Evolutionary conservation across 2,329 filamentous ascomycete genomes (phyloP).

Genomic region (Cladosporium cucumerinum): DNA sequence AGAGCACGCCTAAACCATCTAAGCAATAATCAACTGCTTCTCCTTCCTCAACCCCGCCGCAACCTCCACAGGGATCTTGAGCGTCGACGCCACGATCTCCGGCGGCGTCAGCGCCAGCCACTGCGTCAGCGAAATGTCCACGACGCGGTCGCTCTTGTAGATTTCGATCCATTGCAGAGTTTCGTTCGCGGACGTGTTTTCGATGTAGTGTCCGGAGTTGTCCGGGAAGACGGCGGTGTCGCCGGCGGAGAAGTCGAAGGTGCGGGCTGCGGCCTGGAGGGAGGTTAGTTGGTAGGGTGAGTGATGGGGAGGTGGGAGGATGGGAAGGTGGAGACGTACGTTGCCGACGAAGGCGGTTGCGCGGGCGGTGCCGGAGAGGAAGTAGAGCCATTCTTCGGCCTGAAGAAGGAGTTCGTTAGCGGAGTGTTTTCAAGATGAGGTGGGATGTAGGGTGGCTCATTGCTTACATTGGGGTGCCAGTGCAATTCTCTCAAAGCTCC

Average conservation of each 20-base stretch:
- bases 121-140: slow-evolving; percentile 64
- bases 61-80: slow-evolving; percentile 5
- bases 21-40: slow-evolving; percentile 18
- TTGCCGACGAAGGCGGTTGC: slow-evolving; percentile 63
- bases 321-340: background rate
- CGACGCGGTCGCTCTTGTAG: slow-evolving; percentile 65
- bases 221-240: slow-evolving; percentile 55
- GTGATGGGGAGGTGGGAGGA: background rate
- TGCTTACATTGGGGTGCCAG: slow-evolving; percentile 64
- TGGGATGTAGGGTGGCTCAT: background rate
- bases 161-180: slow-evolving; percentile 67
- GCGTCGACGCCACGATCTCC: slow-evolving; percentile 49
- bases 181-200: slow-evolving; percentile 62
- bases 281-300: background rate
- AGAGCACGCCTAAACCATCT: background rate
- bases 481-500: slow-evolving; percentile 63
- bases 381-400: slow-evolving; percentile 70
- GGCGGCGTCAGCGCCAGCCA: slow-evolving; percentile 67
- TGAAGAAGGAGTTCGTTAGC: slow-evolving; percentile 26
- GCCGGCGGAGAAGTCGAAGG: slow-evolving; percentile 65
- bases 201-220: slow-evolving; percentile 65
- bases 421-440: background rate
- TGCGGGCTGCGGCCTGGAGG: slow-evolving; percentile 52
- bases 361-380: slow-evolving; percentile 59
- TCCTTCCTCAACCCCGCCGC: slow-evolving; percentile 7